A percentile compares a stretch with the other conserved stretches of the same genome.
Conservation (phyloP, 1,284 basidiomycete genomes). For the Trametes sp. region DNA sequence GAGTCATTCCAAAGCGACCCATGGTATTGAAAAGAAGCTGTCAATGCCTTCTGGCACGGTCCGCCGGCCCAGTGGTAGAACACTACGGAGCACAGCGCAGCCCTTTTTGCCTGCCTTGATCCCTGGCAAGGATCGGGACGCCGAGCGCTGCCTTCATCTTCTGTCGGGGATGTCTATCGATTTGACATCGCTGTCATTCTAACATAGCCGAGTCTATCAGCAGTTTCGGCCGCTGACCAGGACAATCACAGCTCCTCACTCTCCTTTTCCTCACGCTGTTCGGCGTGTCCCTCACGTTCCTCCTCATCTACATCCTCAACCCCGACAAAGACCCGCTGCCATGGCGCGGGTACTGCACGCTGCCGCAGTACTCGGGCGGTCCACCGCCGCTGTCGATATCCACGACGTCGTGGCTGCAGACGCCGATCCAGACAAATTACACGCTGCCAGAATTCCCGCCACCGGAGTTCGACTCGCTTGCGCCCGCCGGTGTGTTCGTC, state of each 20-base stretch:
- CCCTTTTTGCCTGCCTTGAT: no score
- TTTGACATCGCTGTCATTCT: no score
- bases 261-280: constrained; percentile 77
- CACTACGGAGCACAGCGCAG: no score
- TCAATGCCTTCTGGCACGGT: no score
- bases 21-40: no score
- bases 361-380: constrained; percentile 55
- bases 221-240: not conserved
- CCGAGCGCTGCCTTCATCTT: no score
- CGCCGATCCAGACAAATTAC: constrained; percentile 49
- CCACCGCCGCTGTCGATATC: constrained; percentile 50
- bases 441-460: constrained; percentile 65
- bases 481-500: constrained; percentile 89
- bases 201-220: not conserved
- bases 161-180: no score
- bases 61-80: no score
- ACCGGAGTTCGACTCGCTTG: constrained; percentile 71
- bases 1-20: no score
- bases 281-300: constrained; percentile 78
- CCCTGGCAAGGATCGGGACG: no score
- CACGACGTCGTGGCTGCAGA: constrained; percentile 45
- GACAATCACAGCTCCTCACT: constrained; percentile 63
- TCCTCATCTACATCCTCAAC: constrained; percentile 92
- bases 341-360: constrained; percentile 92
- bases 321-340: constrained; percentile 95